A percentile compares a stretch with the other conserved stretches of the same genome.
Evolutionary conservation across 352 stramenopile species (phyloP).

Genomic region (Pythium insidiosum): DNA sequence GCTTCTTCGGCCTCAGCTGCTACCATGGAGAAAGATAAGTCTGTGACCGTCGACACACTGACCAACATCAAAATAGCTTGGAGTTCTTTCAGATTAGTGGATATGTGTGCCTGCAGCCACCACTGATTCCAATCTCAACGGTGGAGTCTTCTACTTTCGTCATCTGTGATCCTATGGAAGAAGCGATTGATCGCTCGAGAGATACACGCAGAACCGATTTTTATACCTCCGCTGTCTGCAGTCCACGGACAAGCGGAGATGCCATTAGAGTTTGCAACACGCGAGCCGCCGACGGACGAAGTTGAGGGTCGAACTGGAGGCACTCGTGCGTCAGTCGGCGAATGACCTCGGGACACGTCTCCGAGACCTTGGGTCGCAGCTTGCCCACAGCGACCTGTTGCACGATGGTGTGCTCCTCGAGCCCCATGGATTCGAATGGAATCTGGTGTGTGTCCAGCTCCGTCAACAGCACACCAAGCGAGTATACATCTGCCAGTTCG

Average conservation of each 20-base stretch:
- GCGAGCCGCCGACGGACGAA: conserved; percentile 55
- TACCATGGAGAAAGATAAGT: no score
- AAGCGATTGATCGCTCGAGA: no score
- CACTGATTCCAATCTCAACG: no score
- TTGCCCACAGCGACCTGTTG: conserved; percentile 75
- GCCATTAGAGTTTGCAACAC: conserved; percentile 69
- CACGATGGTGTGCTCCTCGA: conserved; percentile 78
- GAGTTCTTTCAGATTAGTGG: no score
- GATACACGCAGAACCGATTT: no score
- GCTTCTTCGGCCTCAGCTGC: no score
- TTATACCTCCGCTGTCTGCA: no score
- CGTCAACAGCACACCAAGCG: conserved; percentile 32
- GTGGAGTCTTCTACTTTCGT: no score
- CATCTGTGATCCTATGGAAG: no score
- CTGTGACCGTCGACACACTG: no score
- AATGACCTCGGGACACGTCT: conserved; percentile 72
- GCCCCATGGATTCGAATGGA: conserved; percentile 25
- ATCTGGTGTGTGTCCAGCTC: conserved; percentile 46
- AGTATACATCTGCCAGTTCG: conserved; percentile 40
- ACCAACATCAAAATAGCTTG: no score
- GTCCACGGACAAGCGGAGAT: conserved; percentile 43
- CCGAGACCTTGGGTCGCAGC: conserved; percentile 63
- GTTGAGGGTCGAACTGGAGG: conserved; percentile 66
- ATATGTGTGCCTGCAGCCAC: no score
- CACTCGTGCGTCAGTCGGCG: conserved; percentile 71